Percentiles rank a stretch among this genome's conserved stretches.
Evolutionary conservation across 139 green algal genomes (phyloP).

Genomic region (Yamagishiella unicocca): DNA sequence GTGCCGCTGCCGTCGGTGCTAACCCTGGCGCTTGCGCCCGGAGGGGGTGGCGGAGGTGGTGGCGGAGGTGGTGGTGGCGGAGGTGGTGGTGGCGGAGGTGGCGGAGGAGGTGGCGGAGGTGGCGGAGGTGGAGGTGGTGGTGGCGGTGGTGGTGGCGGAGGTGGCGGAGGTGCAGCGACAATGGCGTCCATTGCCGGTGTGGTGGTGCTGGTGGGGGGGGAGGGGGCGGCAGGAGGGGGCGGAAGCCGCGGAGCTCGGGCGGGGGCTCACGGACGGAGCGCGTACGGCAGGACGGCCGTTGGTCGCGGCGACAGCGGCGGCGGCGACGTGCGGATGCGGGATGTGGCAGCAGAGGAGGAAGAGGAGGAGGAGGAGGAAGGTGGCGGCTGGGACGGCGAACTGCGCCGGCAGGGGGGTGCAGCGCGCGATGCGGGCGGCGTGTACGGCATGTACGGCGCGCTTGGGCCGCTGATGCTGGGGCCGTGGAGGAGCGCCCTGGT

Average conservation of each 20-base stretch:
- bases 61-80: background rate
- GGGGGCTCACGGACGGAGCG: background rate
- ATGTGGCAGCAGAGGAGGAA: background rate
- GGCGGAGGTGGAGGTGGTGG: background rate
- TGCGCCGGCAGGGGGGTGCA: too few relatives aligned
- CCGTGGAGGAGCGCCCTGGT: background rate
- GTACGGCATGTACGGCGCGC: background rate
- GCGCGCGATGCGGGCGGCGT: too few relatives aligned
- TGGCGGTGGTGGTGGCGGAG: background rate
- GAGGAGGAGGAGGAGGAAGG: background rate
- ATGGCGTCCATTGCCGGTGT: background rate
- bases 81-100: background rate
- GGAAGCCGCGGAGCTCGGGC: background rate
- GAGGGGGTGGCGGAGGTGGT: background rate
- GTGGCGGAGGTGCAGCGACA: background rate
- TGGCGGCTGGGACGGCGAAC: too few relatives aligned
- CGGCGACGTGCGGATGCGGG: background rate
- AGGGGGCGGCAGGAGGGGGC: background rate
- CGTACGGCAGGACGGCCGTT: background rate
- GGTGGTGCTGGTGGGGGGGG: background rate
- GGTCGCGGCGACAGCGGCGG: too few relatives aligned
- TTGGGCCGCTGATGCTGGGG: background rate
- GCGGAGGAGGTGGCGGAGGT: background rate
- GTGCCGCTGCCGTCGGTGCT: constrained; percentile 12
- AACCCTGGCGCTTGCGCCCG: background rate